Base-by-base conservation (phyloP, 179 eudicot genomes). In the Pouteria campechiana region DNA sequence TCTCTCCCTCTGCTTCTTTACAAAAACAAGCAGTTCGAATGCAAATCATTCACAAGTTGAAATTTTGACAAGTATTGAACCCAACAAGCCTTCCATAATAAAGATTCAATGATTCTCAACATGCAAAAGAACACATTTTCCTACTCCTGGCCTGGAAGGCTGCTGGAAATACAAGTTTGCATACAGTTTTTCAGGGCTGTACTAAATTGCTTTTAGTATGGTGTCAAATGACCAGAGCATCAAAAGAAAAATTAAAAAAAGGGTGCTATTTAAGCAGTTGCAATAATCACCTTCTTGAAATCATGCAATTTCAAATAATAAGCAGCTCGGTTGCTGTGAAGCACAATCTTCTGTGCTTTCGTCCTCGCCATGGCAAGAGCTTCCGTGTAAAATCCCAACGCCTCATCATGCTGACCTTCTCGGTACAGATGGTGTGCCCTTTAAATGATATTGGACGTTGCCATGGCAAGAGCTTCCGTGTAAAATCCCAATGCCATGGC, bases 241-340 rank as follows among this genome's bases (percentile, higher is more conserved):
- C 24, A 8, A 18, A 18, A 10, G 23, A 22, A 7, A 6, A 18
- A 19, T 2, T 10, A 4, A 0, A 0, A 16, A 3, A 12, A 41
- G n/a, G n/a, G n/a, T n/a, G 15, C 23, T 1, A 35, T 15, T 10
- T 6, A 28, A 16, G 12, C 8, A 32, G 1, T 12, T 3, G 17
- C n/a, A 10, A 18, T 3, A 18, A 14, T n/a, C 17, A 89, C 97
- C 97, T 81, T 63, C 3, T 84, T 58, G 55, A 89, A 89, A 38
- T 53, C 48, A 49, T 76, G 93, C 48, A 89, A 67, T 51, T 89
- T 89, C 32, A 89, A 70, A 28, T 59, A 89, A 52, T 95, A 89
- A 52, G 97, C 97, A 41, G 95, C 97, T 0, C 97, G 75, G 54
- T 89, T 89, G 56, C 97, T 89, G 56, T 89, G 97, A 30, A 89